Base-by-base conservation (phyloP, 2,329 filamentous ascomycete genomes). In the Albophoma yamanashiensis region DNA sequence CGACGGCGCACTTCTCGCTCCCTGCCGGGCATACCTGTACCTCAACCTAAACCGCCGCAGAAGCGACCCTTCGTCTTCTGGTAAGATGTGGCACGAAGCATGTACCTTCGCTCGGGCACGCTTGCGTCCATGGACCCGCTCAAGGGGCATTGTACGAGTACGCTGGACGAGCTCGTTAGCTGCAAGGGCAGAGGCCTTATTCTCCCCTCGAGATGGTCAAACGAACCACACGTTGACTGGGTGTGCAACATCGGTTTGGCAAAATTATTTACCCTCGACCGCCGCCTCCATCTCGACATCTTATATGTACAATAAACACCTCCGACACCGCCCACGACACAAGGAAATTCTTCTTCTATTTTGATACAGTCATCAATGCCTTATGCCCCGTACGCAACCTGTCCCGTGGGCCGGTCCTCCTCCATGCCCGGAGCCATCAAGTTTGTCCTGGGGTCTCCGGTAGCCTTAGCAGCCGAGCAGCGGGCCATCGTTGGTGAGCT, bases 401-500 rank as follows among this genome's bases (percentile, higher is more conserved):
- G 83, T 57, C 83, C 83, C 78, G 82, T 79, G 4, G 83, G 83
- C 74, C 77, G 82, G 67, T 85, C 82, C 67, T 85, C 81, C 69
- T 82, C 80, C 73, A 84, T 81, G 59, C 89, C 89, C 27, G 87
- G 80, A 59, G 88, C 88, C 87, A 92, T 88, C 66, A 91, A 84
- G 76, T 92, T 91, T 59, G 86, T 92, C 74, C 89, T 81, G 60
- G 88, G 84, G 76, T 92, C 89, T 62, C 87, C 86, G 12, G 86
- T 87, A 61, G 88, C 89, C 83, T 97, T 97, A 66, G 92, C 89
- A 58, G 91, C 93, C 57, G 92, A 96, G 82, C 92, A 97, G 72
- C 94, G 89, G 62, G 94, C 94, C 94, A 99, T 99, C 61, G 94
- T 99, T 58, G 94, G 92, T 64, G 92, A 97, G 80, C 92, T 96